A percentile compares a stretch with the other conserved stretches of the same genome.
Conservation (phyloP, 1,139 yeast genomes). For the Wickerhamomyces sp. region DNA sequence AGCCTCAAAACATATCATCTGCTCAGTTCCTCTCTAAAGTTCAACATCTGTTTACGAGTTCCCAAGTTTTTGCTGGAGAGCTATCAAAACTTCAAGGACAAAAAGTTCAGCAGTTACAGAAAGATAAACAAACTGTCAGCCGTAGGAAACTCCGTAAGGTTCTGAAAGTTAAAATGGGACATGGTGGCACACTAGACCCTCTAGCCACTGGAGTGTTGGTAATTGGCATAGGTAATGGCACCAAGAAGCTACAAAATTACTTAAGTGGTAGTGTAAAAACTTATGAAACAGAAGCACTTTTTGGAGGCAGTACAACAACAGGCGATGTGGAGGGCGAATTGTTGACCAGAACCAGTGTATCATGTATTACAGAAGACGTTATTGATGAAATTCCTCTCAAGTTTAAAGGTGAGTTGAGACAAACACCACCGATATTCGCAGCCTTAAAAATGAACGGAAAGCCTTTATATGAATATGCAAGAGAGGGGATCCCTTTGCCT, state of each 20-base stretch:
- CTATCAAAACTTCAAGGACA: slow-evolving; percentile 45
- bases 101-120: slow-evolving; percentile 40
- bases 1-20: slow-evolving; percentile 85
- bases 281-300: slow-evolving; percentile 78
- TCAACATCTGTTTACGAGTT: slow-evolving; percentile 57
- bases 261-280: slow-evolving; percentile 69
- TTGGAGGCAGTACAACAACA: slow-evolving; percentile 90
- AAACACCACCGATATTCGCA: slow-evolving; percentile 93
- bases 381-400: slow-evolving; percentile 48
- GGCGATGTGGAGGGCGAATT: slow-evolving; percentile 92
- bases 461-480: slow-evolving; percentile 90
- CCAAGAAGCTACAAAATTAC: slow-evolving; percentile 71
- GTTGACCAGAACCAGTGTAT: slow-evolving; percentile 50
- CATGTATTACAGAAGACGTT: slow-evolving; percentile 53
- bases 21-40: slow-evolving; percentile 64
- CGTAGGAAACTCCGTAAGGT: slow-evolving; percentile 43
- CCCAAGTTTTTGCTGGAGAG: slow-evolving; percentile 55
- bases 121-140: slow-evolving; percentile 35
- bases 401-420: slow-evolving; percentile 75
- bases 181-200: slow-evolving; percentile 97
- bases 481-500: slow-evolving; percentile 84
- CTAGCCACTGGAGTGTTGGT: slow-evolving; percentile 91
- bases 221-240: slow-evolving; percentile 86
- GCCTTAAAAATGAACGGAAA: slow-evolving; percentile 94
- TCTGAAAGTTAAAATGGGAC: slow-evolving; percentile 84